Conservation (phyloP, 2,329 filamentous ascomycete species). For the Bisporella sp. region DNA sequence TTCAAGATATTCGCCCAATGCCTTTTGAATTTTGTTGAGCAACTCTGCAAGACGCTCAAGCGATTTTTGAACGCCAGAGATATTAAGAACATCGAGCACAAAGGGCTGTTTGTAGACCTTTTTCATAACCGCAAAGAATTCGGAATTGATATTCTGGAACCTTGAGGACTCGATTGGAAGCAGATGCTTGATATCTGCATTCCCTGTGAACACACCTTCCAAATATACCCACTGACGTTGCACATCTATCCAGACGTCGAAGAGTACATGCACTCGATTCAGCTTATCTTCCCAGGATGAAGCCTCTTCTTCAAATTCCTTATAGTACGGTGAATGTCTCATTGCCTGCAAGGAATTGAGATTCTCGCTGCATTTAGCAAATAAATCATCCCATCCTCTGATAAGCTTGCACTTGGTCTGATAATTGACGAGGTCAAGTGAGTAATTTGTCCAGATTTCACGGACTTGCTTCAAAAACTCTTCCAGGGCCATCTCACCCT, state of each 20-base stretch:
- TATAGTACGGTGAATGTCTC: slow-evolving; percentile 98
- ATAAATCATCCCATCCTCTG: slow-evolving; percentile 95
- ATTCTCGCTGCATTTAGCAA: slow-evolving; percentile 97
- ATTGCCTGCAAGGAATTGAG: slow-evolving; percentile 96
- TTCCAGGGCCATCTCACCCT: slow-evolving; percentile 96
- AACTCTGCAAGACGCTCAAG: slow-evolving; percentile 93
- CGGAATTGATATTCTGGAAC: slow-evolving; percentile 98
- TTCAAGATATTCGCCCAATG: slow-evolving; percentile 95
- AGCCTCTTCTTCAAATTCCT: slow-evolving; percentile 97
- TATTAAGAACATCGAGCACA: slow-evolving; percentile 91
- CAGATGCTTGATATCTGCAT: slow-evolving; percentile 97
- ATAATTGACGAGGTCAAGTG: slow-evolving; percentile 90
- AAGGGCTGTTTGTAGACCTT: slow-evolving; percentile 96
- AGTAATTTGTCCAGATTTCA: slow-evolving; percentile 94
- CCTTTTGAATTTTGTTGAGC: slow-evolving; percentile 98
- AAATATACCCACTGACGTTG: slow-evolving; percentile 99
- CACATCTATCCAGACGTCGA: slow-evolving; percentile 99
- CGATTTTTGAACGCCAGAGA: slow-evolving; percentile 92
- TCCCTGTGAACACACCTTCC: slow-evolving; percentile 97
- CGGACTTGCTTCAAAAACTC: slow-evolving; percentile 95
- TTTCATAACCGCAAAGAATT: slow-evolving; percentile 99
- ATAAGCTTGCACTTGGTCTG: slow-evolving; percentile 98
- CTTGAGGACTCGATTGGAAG: slow-evolving; percentile 92
- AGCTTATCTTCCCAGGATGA: slow-evolving; percentile 96
- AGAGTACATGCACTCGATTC: slow-evolving; percentile 92